phyloP scores from a whole-genome alignment of 1,139 yeast genomes.

The Saccharomyces pastorianus region DNA sequence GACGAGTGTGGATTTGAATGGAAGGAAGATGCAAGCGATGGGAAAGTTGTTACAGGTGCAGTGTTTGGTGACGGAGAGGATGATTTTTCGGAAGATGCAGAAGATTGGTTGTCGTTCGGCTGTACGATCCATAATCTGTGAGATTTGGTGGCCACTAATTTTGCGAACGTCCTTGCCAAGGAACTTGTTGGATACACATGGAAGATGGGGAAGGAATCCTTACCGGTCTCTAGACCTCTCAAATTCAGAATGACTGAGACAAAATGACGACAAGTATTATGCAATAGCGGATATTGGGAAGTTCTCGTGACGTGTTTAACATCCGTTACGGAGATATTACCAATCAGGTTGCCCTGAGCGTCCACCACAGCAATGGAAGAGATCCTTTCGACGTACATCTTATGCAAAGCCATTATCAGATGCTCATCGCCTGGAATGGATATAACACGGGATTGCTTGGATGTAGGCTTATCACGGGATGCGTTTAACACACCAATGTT shows the following conservation, averaged over 20 bases:
- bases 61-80: constrained; percentile 10
- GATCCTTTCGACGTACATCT: constrained; percentile 75
- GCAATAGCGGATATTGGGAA: constrained; percentile 69
- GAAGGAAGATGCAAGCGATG: constrained; percentile 8
- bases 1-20: neutral
- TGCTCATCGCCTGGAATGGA: constrained; percentile 78
- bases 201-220: constrained; percentile 92
- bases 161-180: constrained; percentile 82
- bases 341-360: constrained; percentile 59
- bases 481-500: constrained; percentile 28
- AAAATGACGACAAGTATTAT: constrained; percentile 76
- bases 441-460: constrained; percentile 42
- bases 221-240: constrained; percentile 74
- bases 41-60: constrained; percentile 24
- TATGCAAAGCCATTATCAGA: constrained; percentile 72
- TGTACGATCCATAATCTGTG: constrained; percentile 91
- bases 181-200: constrained; percentile 74
- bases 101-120: constrained; percentile 9
- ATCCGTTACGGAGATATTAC: constrained; percentile 89
- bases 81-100: neutral
- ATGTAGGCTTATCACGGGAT: constrained; percentile 15
- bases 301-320: constrained; percentile 77
- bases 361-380: constrained; percentile 93
- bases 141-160: constrained; percentile 86
- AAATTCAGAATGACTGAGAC: constrained; percentile 74